phyloP scores from a whole-genome alignment of 495 filamentous ascomycete genomes.

The Cryomyces antarcticus region DNA sequence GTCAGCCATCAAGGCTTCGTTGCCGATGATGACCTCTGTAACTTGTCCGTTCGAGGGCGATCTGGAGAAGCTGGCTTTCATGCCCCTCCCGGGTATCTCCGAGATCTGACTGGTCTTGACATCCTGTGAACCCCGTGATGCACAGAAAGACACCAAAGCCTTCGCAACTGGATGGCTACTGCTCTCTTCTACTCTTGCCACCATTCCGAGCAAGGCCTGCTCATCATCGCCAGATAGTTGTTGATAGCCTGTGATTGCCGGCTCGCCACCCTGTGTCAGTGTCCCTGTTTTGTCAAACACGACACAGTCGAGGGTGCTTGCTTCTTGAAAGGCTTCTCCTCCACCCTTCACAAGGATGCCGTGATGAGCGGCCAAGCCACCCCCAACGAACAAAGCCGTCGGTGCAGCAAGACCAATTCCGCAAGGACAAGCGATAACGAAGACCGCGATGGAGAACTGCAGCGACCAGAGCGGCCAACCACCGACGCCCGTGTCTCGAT shows the following conservation, averaged over 20 bases:
- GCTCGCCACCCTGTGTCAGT: constrained; percentile 65
- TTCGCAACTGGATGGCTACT: constrained; percentile 78
- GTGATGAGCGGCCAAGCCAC: constrained; percentile 67
- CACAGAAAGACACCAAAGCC: constrained; percentile 53
- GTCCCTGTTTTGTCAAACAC: constrained; percentile 97
- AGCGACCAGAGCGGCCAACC: constrained; percentile 78
- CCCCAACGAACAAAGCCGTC: constrained; percentile 81
- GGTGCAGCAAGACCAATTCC: constrained; percentile 83
- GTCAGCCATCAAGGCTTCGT: constrained; percentile 47
- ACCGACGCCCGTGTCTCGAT: constrained; percentile 42
- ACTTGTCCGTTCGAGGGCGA: constrained; percentile 1
- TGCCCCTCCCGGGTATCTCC: constrained; percentile 65
- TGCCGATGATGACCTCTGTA: constrained; percentile 60
- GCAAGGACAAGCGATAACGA: constrained; percentile 88
- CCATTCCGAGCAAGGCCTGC: constrained; percentile 28
- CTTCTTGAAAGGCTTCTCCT: constrained; percentile 88
- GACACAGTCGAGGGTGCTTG: constrained; percentile 63
- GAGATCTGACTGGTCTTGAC: constrained; percentile 31
- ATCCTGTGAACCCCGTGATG: neutral
- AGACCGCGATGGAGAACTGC: constrained; percentile 84
- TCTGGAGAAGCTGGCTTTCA: constrained; percentile 45
- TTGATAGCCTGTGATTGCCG: constrained; percentile 55
- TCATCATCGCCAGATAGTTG: constrained; percentile 16
- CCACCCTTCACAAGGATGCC: constrained; percentile 92
- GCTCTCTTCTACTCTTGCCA: constrained; percentile 53